phyloP scores from a whole-genome alignment of 345 rosid genomes.

The Anacardium occidentale region DNA sequence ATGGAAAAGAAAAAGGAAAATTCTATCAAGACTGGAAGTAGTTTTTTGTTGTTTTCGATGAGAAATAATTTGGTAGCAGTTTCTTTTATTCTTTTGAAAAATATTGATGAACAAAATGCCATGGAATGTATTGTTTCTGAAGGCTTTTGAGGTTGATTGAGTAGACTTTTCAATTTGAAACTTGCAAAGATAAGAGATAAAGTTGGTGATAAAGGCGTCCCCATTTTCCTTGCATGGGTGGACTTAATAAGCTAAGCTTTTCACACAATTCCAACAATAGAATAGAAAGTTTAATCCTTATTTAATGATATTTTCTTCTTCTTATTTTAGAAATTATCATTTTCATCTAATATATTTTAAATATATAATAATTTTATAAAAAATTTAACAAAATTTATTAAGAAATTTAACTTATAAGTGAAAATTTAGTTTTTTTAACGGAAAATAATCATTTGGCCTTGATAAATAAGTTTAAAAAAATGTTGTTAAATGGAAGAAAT shows the following conservation, averaged over 20 bases:
- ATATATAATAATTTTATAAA: no score
- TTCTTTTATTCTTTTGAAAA: neutral
- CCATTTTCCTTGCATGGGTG: conserved; percentile 1
- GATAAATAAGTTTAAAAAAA: no score
- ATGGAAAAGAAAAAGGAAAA: neutral
- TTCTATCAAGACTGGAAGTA: neutral
- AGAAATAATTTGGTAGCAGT: neutral
- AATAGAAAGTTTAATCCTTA: neutral
- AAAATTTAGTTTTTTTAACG: no score
- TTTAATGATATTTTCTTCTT: no score
- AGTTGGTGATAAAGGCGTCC: neutral
- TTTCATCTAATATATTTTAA: no score
- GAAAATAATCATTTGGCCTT: no score
- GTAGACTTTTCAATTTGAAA: conserved; percentile 10
- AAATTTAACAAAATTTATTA: no score
- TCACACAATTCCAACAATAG: neutral
- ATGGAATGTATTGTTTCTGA: neutral
- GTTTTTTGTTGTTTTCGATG: neutral
- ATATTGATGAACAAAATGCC: neutral
- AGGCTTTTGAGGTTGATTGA: neutral
- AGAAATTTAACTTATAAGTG: no score
- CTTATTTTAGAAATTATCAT: no score
- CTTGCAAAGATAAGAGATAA: conserved; percentile 10
- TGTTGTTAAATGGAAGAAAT: no score
- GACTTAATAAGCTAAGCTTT: conserved; percentile 1